Conservation (phyloP, 768 basidiomycete genomes). For the Exsudoporus frostii region DNA sequence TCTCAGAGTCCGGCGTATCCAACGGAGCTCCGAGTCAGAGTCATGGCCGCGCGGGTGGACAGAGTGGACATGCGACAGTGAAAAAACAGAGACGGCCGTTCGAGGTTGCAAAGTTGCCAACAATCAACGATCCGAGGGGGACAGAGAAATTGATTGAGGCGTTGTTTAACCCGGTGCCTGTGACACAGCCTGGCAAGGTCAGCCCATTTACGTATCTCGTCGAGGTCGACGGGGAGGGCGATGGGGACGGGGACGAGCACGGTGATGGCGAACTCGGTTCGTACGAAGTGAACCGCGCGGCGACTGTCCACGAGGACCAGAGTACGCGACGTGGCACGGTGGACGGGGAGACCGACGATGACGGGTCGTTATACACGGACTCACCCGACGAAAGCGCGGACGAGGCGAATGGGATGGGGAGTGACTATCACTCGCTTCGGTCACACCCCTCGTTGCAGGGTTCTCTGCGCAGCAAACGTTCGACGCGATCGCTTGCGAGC, state of each 20-base stretch:
- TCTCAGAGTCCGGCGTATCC: constrained; percentile 11
- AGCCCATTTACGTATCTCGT: constrained; percentile 39
- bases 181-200: constrained; percentile 26
- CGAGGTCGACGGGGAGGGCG: constrained; percentile 25
- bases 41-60: neutral
- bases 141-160: constrained; percentile 77
- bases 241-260: constrained; percentile 17
- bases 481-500: constrained; percentile 17
- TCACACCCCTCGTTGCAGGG: constrained; percentile 24
- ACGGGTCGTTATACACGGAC: constrained; percentile 22
- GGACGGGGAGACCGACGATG: constrained; percentile 12
- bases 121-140: constrained; percentile 55
- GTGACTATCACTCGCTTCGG: constrained; percentile 30
- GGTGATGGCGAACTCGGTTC: constrained; percentile 9
- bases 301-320: neutral
- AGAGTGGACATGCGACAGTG: neutral
- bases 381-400: constrained; percentile 13
- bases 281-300: neutral
- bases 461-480: constrained; percentile 23
- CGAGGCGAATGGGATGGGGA: constrained; percentile 12
- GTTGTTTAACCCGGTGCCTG: constrained; percentile 69
- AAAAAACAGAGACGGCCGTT: constrained; percentile 28
- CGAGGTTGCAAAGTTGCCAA: constrained; percentile 41
- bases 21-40: neutral
- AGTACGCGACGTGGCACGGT: neutral